Percentiles rank a stretch among this genome's conserved stretches.
These are phyloP conservation scores for Haplosporangium sp. DNA, from an alignment of 371 early-diverging fungal genomes.

Conservation along the genomic window DNA sequence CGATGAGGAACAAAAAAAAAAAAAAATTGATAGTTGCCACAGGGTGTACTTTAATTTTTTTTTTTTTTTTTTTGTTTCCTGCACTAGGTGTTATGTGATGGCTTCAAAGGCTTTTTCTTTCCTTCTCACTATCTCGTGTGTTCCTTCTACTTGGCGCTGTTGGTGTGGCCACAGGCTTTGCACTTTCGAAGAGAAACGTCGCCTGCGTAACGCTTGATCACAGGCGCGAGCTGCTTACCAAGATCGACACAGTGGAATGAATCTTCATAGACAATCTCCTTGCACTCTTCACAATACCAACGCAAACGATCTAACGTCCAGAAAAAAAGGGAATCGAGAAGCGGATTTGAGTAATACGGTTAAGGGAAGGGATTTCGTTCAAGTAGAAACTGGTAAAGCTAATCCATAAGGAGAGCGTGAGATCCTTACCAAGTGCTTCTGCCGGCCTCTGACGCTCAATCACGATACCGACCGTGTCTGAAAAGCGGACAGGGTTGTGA, in stretches of 20 bases:
- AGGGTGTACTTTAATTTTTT: too few relatives aligned
- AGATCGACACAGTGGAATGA: slow-evolving; percentile 90
- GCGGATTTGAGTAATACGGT: too few relatives aligned
- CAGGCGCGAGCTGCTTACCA: slow-evolving; percentile 90
- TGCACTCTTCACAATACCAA: slow-evolving; percentile 96
- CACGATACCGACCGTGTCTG: slow-evolving; percentile 93
- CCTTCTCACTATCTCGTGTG: too few relatives aligned
- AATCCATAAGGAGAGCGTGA: slow-evolving; percentile 9
- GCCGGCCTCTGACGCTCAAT: slow-evolving; percentile 87
- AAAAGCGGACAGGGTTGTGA: slow-evolving; percentile 94
- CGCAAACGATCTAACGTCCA: slow-evolving; percentile 75
- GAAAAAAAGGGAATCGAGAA: too few relatives aligned
- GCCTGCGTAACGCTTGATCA: slow-evolving; percentile 84
- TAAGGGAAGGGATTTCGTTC: slow-evolving; percentile 1
- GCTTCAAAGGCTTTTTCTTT: too few relatives aligned
- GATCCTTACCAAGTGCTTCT: slow-evolving; percentile 75
- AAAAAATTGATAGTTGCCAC: too few relatives aligned
- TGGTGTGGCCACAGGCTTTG: slow-evolving; percentile 78
- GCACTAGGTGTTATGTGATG: too few relatives aligned
- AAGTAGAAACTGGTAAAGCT: slow-evolving; percentile 1
- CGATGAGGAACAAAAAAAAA: too few relatives aligned
- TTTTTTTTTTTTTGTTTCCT: too few relatives aligned
- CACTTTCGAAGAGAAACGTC: slow-evolving; percentile 79
- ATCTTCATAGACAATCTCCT: slow-evolving; percentile 86
- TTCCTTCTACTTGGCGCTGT: slow-evolving; percentile 65